phyloP scores from a whole-genome alignment of 306 rosid species.

The Malus asiatica region DNA sequence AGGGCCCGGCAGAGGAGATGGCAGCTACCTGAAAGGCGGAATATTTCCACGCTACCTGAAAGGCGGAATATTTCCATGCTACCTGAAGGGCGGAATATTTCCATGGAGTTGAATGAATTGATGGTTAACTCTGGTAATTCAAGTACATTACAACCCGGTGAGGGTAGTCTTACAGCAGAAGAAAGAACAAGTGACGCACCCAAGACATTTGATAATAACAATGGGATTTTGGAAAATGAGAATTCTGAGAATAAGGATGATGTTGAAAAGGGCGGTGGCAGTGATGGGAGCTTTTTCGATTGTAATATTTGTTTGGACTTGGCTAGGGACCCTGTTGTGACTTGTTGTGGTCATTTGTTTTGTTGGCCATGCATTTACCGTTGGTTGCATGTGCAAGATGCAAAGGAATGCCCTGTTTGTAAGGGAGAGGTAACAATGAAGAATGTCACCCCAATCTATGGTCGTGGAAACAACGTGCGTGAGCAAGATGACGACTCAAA shows the following conservation, averaged over 20 bases:
- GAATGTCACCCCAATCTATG: conserved; percentile 82
- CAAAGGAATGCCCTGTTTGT: conserved; percentile 91
- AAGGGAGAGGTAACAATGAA: conserved; percentile 82
- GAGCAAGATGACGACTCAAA: conserved; percentile 57
- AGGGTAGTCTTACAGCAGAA: conserved; percentile 81
- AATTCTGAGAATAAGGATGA: conserved; percentile 49
- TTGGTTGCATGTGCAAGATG: conserved; percentile 76
- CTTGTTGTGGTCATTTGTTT: conserved; percentile 94
- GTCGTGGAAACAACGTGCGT: conserved; percentile 50
- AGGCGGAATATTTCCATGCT: conserved; percentile 36
- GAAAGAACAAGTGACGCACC: conserved; percentile 44
- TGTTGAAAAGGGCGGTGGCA: conserved; percentile 52
- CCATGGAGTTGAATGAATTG: conserved; percentile 52
- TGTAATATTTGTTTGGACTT: conserved; percentile 93
- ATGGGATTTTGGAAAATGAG: conserved; percentile 51
- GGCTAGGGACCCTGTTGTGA: conserved; percentile 86
- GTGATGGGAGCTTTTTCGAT: conserved; percentile 83
- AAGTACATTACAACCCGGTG: conserved; percentile 63
- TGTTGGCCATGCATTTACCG: conserved; percentile 92
- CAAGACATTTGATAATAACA: conserved; percentile 64
- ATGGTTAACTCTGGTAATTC: conserved; percentile 58
- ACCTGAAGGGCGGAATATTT: conserved; percentile 41
- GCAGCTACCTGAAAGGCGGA: conserved; percentile 33
- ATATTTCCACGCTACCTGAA: conserved; percentile 41
- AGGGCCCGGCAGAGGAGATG: conserved; percentile 62